Base-by-base conservation (phyloP, 768 basidiomycete species). In the Rhodotorula sphaerocarpa region DNA sequence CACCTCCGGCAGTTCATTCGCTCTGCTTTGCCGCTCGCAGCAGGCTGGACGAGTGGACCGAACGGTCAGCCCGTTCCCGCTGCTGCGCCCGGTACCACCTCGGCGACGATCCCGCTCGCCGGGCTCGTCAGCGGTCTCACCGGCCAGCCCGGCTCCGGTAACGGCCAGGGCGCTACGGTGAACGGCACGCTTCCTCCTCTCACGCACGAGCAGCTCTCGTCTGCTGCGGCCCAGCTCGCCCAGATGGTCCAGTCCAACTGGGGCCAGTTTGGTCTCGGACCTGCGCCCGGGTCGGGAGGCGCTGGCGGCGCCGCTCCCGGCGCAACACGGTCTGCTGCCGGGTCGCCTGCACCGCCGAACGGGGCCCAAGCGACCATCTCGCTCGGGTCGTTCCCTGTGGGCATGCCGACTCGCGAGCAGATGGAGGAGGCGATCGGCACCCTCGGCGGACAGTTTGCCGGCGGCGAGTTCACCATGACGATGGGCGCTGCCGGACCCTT, bases 1-100 rank as follows among this genome's bases (percentile, higher is more conserved):
- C 82, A 86, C 70, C 80, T 86, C 63, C 80, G 83, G 71, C 83
- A 80, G 65, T 86, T 86, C 74, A 84, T 86, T 73, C 78, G 82
- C 66, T 78, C 77, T 55, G 79, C 79, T 14, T 73, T 79, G 5
- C 78, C 78, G 1, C 73, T 78, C 57, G 74, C 75, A 33, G 75
- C 74, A 7, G 68, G 64, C 3, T 58, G 69, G 41, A 65, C 65
- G 9, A 58, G 57, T 3, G 67, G 59, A 0, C 67, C 63, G 28
- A 65, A 69, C 47, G 65, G 61, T 1, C 68, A 69, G 30, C 63
- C 59, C 7, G 30, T 61, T 2, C 63, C 67, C 45, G 55, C 55
- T 3, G 14, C 58, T n/a, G n/a, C n/a, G n/a, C n/a, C n/a, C n/a
- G n/a, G n/a, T n/a, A n/a, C n/a, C n/a, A n/a, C n/a, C n/a, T 43